These are phyloP conservation scores for Thelonectria rubi DNA, from an alignment of 2,329 filamentous ascomycete species.

Conservation along the genomic window DNA sequence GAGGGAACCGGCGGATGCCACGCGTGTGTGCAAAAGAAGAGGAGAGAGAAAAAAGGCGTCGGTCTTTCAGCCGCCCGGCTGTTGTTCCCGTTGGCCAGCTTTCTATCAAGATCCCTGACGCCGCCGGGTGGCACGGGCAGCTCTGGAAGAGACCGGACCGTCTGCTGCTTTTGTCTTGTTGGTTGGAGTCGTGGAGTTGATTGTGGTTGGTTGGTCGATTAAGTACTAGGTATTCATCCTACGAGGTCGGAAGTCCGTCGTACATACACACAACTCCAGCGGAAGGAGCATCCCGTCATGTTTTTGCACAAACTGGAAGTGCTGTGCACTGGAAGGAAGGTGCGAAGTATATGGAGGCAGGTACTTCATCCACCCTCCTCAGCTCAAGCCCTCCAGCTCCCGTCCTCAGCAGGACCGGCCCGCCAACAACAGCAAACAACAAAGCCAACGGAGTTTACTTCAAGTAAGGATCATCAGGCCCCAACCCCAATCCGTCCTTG, in stretches of 20 bases:
- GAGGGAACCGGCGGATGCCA: no score
- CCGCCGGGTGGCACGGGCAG: constrained; percentile 24
- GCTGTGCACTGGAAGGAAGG: no score
- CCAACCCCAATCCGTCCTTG: constrained; percentile 26
- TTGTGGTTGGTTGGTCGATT: no score
- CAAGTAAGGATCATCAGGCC: constrained; percentile 26
- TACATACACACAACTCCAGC: no score
- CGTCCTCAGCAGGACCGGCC: constrained; percentile 4
- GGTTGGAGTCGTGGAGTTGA: neutral
- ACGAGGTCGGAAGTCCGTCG: no score
- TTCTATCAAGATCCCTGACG: constrained; percentile 41
- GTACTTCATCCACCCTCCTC: no score
- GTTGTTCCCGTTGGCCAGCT: constrained; percentile 56
- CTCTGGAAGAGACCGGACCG: neutral
- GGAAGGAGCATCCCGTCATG: no score
- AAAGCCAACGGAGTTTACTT: constrained; percentile 12
- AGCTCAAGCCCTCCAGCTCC: no score
- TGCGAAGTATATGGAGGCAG: no score
- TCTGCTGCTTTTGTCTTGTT: constrained; percentile 15
- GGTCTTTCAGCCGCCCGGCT: constrained; percentile 46
- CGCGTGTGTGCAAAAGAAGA: no score
- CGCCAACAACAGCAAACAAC: constrained; percentile 17
- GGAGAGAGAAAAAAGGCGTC: neutral
- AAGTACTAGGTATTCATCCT: no score
- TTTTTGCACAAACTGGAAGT: no score